Evolutionary conservation across 2,329 filamentous ascomycete genomes (phyloP).

Genomic region (Colletotrichum sp.): DNA sequence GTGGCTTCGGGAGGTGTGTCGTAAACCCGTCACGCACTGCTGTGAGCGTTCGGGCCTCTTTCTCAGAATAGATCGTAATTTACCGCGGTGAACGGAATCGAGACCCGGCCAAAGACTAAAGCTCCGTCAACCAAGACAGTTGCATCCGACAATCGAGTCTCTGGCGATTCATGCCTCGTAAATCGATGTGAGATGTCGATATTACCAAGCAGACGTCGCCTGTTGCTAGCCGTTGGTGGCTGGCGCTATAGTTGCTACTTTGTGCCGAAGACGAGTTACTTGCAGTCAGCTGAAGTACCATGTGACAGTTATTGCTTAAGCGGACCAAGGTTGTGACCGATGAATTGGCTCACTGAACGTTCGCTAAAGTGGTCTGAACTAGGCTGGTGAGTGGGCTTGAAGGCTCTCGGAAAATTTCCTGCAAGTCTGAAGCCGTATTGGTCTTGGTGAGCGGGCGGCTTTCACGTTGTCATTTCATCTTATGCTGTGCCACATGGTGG

Average conservation of each 20-base stretch:
- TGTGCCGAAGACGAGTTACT: neutral
- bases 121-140: neutral
- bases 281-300: neutral
- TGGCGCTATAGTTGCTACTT: neutral
- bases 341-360: neutral
- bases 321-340: neutral
- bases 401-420: neutral
- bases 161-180: neutral
- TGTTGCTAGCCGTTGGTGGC: neutral
- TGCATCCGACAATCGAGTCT: neutral
- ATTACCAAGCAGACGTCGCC: neutral
- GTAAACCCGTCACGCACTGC: neutral
- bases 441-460: neutral
- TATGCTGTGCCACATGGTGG: neutral
- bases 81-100: neutral
- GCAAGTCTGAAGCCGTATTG: neutral
- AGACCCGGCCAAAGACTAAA: neutral
- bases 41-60: neutral
- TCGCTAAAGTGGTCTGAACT: neutral
- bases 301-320: neutral
- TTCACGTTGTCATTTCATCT: neutral
- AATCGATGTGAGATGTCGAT: neutral
- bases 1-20: neutral
- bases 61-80: neutral
- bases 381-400: neutral